Conservation (phyloP, 208 protist genomes). For the Crithidia fasciculata region DNA sequence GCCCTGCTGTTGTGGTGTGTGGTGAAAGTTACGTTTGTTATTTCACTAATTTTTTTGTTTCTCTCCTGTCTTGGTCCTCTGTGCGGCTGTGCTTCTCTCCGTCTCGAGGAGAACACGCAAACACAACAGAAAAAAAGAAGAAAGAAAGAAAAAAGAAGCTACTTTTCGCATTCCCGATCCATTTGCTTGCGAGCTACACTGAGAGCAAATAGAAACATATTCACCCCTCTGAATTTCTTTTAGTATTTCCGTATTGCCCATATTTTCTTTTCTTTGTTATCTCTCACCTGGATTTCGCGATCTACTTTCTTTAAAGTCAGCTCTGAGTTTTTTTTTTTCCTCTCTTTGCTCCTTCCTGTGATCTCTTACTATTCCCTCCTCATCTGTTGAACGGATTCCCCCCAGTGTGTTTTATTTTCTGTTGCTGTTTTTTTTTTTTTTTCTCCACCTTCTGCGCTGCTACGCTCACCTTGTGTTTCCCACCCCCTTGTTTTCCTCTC, state of each 20-base stretch:
- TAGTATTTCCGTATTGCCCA: no score
- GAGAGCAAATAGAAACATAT: no score
- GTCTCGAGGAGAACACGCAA: no score
- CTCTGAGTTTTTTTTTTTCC: neutral
- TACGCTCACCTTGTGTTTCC: slow-evolving; percentile 11
- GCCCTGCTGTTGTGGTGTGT: neutral
- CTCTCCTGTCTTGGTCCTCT: neutral
- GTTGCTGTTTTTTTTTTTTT: slow-evolving; percentile 8
- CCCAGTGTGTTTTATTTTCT: neutral
- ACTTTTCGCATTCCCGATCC: no score
- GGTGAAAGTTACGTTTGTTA: neutral
- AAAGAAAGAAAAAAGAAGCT: no score
- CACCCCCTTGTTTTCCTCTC: slow-evolving; percentile 8
- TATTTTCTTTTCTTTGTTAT: no score
- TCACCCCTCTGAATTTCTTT: no score
- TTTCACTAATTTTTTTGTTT: neutral
- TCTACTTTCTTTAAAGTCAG: no score
- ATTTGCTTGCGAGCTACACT: no score
- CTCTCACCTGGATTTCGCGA: no score
- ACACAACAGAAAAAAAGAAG: no score
- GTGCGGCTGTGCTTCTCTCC: no score
- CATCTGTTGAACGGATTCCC: neutral
- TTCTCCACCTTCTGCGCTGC: slow-evolving; percentile 6
- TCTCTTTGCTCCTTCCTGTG: neutral
- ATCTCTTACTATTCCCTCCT: neutral